Base-by-base conservation (phyloP, 106 monocot species). In the Xerophyta viscosa region DNA sequence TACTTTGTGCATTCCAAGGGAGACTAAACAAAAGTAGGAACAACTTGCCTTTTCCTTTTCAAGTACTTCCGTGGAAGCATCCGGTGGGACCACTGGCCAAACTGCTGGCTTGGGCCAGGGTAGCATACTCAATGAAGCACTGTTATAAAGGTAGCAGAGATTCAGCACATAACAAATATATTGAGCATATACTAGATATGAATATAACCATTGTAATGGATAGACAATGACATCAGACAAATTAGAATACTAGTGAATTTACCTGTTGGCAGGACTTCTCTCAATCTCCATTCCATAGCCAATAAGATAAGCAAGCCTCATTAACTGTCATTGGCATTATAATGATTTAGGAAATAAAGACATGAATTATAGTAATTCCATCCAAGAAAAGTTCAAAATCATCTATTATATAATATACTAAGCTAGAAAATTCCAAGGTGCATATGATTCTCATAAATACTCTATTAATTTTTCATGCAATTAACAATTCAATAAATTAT, bases 41-140 rank as follows among this genome's bases (percentile, higher is more conserved):
- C 48, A 29, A 66, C 82, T 86, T 74, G 66, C 98, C 85, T 98
- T 88, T 66, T 90, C 98, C 67, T 85, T 90, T 45, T 53, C 73
- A 67, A 80, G 70, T 28, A 80, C 54, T 72, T 77, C 77, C 62
- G 76, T 69, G 41, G 96, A 96, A 71, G 79, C 75, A 70, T 86
- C 86, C 52, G 68, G 64, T 20, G 98, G 76, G 3, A 82, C 69
- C 48, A 59, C 63, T 44, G 98, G 89, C 98, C 98, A 98, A 44
- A 54, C 66, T 60, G 86, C 76, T 58, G 98, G 98, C 70, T 86
- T 90, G 27, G 98, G 98, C 98, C 98, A 98, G 29, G 98, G 98
- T 24, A 98, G 77, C 98, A 90, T 98, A 72, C 98, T 98, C 58
- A 98, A 59, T 57, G 89, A 68, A 50, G 98, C 98, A 86, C 98